phyloP scores from a whole-genome alignment of 495 filamentous ascomycete genomes.

The Stereocaulon alpinum region DNA sequence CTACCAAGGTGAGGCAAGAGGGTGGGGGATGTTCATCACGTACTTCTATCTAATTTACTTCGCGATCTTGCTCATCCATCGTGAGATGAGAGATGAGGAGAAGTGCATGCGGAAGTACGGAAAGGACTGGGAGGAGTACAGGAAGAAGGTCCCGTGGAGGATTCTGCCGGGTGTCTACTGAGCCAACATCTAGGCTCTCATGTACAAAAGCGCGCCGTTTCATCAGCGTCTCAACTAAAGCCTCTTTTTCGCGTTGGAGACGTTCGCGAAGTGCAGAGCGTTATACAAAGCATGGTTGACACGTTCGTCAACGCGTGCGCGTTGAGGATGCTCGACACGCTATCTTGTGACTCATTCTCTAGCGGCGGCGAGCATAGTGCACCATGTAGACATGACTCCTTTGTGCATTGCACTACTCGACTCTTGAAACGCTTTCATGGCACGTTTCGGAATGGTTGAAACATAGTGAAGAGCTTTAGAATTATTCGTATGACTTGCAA shows the following conservation, averaged over 20 bases:
- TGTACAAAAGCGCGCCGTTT: neutral
- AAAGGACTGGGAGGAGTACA: constrained; percentile 86
- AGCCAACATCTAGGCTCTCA: neutral
- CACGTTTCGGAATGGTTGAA: constrained; percentile 2
- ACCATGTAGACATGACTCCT: constrained; percentile 8
- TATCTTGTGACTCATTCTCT: constrained; percentile 7
- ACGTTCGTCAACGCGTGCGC: neutral
- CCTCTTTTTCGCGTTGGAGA: neutral
- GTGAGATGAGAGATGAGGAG: constrained; percentile 84
- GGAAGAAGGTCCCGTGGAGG: constrained; percentile 66
- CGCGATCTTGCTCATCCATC: constrained; percentile 76
- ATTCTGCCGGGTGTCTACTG: constrained; percentile 92
- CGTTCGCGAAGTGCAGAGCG: neutral
- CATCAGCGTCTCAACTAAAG: constrained; percentile 1
- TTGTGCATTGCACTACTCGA: constrained; percentile 3
- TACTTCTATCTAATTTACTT: constrained; percentile 97
- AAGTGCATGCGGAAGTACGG: constrained; percentile 93
- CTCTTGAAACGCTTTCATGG: constrained; percentile 1
- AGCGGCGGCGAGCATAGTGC: neutral
- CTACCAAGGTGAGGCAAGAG: constrained; percentile 59
- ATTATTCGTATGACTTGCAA: neutral
- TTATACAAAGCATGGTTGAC: neutral
- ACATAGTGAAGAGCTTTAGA: neutral
- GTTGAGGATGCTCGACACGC: neutral
- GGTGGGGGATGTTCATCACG: constrained; percentile 77